Evolutionary conservation across 2,329 filamentous ascomycete genomes (phyloP), one percentile per base, ranked within the genome.

Genomic region (Penicillium freii): DNA sequence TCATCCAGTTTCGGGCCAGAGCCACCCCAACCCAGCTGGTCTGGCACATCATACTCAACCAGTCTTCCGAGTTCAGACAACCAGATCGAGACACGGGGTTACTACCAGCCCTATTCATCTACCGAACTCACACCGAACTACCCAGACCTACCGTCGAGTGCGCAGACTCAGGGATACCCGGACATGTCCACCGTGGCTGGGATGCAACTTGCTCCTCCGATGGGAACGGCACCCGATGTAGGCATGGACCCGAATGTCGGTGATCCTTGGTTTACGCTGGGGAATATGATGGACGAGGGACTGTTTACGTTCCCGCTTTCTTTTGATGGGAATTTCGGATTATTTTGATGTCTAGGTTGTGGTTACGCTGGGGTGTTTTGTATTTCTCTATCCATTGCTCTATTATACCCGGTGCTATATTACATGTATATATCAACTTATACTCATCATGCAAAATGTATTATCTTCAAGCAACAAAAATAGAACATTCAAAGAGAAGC

Each of bases 211-310:
- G 55, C 54, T 3, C 62, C 60, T 51, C 51, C 60, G 21, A 65
- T 63, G 31, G 65, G 62, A 11, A 64, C 73, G 48, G 51, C 64
- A 0, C 63, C 68, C 0, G 71, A 71, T 9, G 38, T 73, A 9
- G 68, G 63, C 0, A 59, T 69, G 46, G 66, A 68, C 39, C 62
- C 68, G 2, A 60, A 60, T 1, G 66, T 71, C 33, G 65, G 69
- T 33, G 66, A 71, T 47, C 66, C 69, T 47, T 51, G 74, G 36
- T 66, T 69, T 39, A 64, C 64, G 4, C 48, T 75, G 57, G 72
- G 67, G 3, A 68, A 57, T 48, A 69, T 75, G 62, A 52, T 75
- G 36, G 71, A 69, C 1, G 72, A 73, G 23, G 70, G 69, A 13
- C 52, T 75, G 27, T 69, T 74, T 42, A 64, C 66, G 0, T 63